Evolutionary conservation across 345 rosid species (phyloP).

Genomic region (Ceriops decandra): DNA sequence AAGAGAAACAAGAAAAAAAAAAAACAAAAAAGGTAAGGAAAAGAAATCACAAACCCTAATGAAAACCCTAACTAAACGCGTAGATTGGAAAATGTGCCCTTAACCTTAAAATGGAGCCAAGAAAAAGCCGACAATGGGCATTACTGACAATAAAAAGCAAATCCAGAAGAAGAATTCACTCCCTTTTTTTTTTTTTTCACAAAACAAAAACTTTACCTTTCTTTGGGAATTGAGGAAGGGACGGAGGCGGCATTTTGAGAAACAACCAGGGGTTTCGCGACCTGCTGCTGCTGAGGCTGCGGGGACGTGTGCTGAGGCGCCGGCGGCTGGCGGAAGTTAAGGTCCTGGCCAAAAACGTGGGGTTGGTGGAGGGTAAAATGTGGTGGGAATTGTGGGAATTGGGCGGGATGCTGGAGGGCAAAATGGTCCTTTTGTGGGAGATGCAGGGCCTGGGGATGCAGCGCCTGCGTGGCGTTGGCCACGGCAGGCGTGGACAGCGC

Average conservation of each 20-base stretch:
- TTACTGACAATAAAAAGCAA: not conserved
- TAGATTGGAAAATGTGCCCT: not conserved
- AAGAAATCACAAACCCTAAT: not conserved
- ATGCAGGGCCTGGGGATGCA: constrained; percentile 16
- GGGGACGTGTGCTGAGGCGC: constrained; percentile 23
- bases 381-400: constrained; percentile 30
- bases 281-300: constrained; percentile 26
- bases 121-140: constrained; percentile 7
- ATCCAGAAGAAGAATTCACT: not conserved
- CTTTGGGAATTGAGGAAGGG: constrained; percentile 46
- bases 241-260: constrained; percentile 25
- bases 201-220: constrained; percentile 45
- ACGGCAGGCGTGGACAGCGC: constrained; percentile 4
- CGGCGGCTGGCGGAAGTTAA: constrained; percentile 63
- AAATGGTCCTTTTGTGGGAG: constrained; percentile 49
- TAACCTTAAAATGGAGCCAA: constrained; percentile 11
- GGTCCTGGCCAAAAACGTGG: constrained; percentile 44
- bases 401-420: constrained; percentile 51
- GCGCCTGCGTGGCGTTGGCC: not conserved
- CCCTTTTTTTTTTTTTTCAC: not conserved
- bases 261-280: constrained; percentile 21
- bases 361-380: constrained; percentile 33
- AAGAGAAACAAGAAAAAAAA: too few relatives aligned
- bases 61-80: constrained; percentile 12
- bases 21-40: not conserved